Conservation (phyloP, 2,329 filamentous ascomycete species). For the Pseudogymnoascus sp. region DNA sequence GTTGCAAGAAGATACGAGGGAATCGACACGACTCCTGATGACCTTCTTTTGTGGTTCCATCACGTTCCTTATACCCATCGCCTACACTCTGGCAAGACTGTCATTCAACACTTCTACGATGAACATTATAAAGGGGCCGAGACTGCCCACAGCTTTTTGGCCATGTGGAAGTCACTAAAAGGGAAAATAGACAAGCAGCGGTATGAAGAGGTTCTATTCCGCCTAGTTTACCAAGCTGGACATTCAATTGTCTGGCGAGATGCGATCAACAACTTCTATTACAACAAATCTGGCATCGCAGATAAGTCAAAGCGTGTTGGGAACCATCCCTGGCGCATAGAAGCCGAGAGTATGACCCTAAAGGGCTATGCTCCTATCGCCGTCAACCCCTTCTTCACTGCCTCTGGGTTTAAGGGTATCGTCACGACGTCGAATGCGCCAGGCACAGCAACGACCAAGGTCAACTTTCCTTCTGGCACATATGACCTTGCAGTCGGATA, state of each 20-base stretch:
- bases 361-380: conserved; percentile 46
- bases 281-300: conserved; percentile 50
- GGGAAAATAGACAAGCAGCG: conserved; percentile 52
- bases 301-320: conserved; percentile 50
- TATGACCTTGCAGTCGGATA: conserved; percentile 62
- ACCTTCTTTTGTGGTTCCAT: conserved; percentile 66
- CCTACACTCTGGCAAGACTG: conserved; percentile 55
- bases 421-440: conserved; percentile 44
- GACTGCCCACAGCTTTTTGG: conserved; percentile 51
- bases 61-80: conserved; percentile 60
- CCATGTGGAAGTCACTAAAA: conserved; percentile 45
- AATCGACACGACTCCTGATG: conserved; percentile 55
- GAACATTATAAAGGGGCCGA: conserved; percentile 52
- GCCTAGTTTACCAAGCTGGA: conserved; percentile 57
- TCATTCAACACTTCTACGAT: conserved; percentile 60
- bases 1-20: conserved; percentile 51
- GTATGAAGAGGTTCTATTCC: conserved; percentile 49
- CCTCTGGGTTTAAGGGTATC: conserved; percentile 47
- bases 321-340: conserved; percentile 57
- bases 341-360: conserved; percentile 58
- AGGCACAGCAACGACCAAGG: conserved; percentile 39
- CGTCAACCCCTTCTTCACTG: conserved; percentile 52
- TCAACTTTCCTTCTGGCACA: conserved; percentile 42
- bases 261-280: conserved; percentile 56
- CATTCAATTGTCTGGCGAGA: conserved; percentile 66